Evolutionary conservation across 306 rosid genomes (phyloP).

Genomic region (Cicer cuneatum): DNA sequence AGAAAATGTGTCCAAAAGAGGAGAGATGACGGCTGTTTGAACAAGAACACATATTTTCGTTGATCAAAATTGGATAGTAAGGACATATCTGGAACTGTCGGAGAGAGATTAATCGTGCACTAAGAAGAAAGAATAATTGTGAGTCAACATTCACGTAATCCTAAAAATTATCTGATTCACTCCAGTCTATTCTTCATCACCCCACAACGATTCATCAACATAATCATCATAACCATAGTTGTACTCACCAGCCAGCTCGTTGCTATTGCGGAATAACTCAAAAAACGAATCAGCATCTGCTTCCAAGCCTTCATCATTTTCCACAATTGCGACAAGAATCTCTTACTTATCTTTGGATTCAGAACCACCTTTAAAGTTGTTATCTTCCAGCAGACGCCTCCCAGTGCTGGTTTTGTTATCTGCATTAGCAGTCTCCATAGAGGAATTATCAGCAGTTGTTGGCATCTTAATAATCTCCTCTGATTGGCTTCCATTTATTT

Average conservation of each 20-base stretch:
- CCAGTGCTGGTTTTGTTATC: constrained; percentile 59
- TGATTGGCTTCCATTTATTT: constrained; percentile 50
- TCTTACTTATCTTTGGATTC: constrained; percentile 60
- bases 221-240: constrained; percentile 90
- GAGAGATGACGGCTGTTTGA: no score
- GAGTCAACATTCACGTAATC: constrained; percentile 85
- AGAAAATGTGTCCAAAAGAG: no score
- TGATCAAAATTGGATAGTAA: no score
- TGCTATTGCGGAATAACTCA: constrained; percentile 78
- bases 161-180: constrained; percentile 74
- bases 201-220: constrained; percentile 93
- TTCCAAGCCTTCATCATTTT: constrained; percentile 77
- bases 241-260: constrained; percentile 89
- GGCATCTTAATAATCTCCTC: constrained; percentile 63
- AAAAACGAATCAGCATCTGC: constrained; percentile 90
- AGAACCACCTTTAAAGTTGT: constrained; percentile 58
- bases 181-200: constrained; percentile 93
- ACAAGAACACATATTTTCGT: no score
- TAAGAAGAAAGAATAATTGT: no score
- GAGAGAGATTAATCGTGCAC: no score
- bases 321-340: constrained; percentile 69
- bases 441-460: constrained; percentile 51
- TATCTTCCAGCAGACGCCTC: constrained; percentile 85
- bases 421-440: constrained; percentile 52
- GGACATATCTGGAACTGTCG: no score